Percentiles rank a stretch among this genome's conserved stretches.
Evolutionary conservation across 2,329 filamentous ascomycete genomes (phyloP).

Genomic region (Aspergillus vadensis): DNA sequence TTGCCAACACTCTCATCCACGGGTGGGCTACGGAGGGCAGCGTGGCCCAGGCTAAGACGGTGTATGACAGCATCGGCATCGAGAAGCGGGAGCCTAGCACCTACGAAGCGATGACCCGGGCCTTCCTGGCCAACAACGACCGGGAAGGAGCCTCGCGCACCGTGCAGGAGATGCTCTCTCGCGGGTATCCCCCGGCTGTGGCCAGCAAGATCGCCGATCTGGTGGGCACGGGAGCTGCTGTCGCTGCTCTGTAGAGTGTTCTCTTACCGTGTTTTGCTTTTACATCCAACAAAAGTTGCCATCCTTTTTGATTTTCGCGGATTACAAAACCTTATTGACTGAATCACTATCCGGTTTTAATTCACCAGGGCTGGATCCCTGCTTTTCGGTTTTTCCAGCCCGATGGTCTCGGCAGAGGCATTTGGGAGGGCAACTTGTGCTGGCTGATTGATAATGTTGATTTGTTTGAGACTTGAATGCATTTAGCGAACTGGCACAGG

Average conservation of each 20-base stretch:
- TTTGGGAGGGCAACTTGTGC: constrained; percentile 28
- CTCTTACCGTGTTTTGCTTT: too few relatives aligned
- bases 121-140: constrained; percentile 82
- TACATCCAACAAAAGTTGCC: constrained; percentile 17
- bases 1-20: constrained; percentile 96
- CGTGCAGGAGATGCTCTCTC: constrained; percentile 84
- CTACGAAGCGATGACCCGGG: constrained; percentile 97
- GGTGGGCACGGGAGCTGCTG: constrained; percentile 55
- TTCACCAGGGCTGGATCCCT: constrained; percentile 40
- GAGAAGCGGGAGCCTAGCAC: constrained; percentile 91
- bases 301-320: constrained; percentile 12
- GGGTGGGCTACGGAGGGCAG: constrained; percentile 88
- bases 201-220: constrained; percentile 92
- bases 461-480: constrained; percentile 19
- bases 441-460: constrained; percentile 14
- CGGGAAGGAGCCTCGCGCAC: constrained; percentile 73
- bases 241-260: constrained; percentile 26
- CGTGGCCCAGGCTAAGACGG: constrained; percentile 72
- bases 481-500: constrained; percentile 28
- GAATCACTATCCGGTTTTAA: constrained; percentile 22
- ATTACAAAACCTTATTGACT: constrained; percentile 9
- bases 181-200: constrained; percentile 89
- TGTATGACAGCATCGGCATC: constrained; percentile 77
- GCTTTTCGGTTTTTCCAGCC: constrained; percentile 30
- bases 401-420: constrained; percentile 23